Conservation (phyloP, 192 early-diverging fungal species). For the Endogone sp. region DNA sequence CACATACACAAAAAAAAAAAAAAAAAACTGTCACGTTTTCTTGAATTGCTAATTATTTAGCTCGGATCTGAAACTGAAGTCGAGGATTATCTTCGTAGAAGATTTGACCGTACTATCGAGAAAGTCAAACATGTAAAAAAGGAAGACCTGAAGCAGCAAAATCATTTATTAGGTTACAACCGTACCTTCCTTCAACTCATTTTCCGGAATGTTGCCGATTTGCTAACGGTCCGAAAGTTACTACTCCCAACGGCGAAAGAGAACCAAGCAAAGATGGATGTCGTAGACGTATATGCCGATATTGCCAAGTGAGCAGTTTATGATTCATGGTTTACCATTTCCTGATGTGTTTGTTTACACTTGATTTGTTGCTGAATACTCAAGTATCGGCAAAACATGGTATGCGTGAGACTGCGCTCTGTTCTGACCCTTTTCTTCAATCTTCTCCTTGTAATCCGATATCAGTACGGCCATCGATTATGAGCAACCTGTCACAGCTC, state of each 20-base stretch:
- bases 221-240: conserved; percentile 68
- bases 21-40: too few species aligned
- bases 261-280: conserved; percentile 61
- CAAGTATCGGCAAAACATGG: too few species aligned
- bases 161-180: conserved; percentile 81
- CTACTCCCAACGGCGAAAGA: conserved; percentile 65
- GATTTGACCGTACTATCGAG: conserved; percentile 64
- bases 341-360: too few species aligned
- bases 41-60: conserved; percentile 18
- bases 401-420: too few species aligned
- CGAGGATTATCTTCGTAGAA: conserved; percentile 75
- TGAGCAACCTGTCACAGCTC: conserved; percentile 12
- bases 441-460: neutral
- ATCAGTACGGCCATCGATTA: neutral
- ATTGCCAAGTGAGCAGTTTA: conserved; percentile 44
- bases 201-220: conserved; percentile 83
- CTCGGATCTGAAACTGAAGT: conserved; percentile 76
- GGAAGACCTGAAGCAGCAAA: conserved; percentile 85
- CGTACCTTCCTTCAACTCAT: conserved; percentile 69
- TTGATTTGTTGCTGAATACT: too few species aligned
- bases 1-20: too few species aligned
- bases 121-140: conserved; percentile 62
- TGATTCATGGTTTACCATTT: too few species aligned
- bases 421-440: too few species aligned
- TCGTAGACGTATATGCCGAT: conserved; percentile 69